Evolutionary conservation across 768 basidiomycete species (phyloP), one percentile per base, ranked within the genome.

Genomic region (Tulasnella calospora): DNA sequence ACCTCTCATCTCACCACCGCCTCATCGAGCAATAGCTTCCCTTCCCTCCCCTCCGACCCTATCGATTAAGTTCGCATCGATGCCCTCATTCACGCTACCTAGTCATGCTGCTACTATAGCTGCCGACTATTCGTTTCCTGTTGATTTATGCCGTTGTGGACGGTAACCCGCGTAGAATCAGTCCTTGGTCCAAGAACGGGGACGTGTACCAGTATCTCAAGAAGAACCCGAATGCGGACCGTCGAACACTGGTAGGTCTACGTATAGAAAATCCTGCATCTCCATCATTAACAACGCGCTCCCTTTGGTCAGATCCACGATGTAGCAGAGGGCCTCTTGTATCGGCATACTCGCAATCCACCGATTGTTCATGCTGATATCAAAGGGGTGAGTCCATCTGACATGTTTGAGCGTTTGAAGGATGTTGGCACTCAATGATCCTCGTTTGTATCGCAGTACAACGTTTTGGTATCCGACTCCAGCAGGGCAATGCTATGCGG

Each of bases 311-410:
- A 71, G 71, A 44, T 71, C 19, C 36, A 40, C 19, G 36, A 71
- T 17, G 71, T 71, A 71, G 30, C 71, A n/a, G 71, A 71, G 17
- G 71, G 71, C 15, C 35, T 71, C 12, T n/a, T 71, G 35, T 36
- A 71, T n/a, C 35, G 38, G 36, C 41, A 71, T 35, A 71, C 71
- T 2, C 71, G 71, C 4, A 35, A 71, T 9, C 71, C 71, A 12
- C 71, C 71, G 0, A 71, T 71, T 17, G 41, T 71, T 44, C 71
- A 71, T 36, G 36, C 71, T 12, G 71, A 71, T 19, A 36, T 71
- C 71, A 71, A 71, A 71, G 71, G 36, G 36, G 71, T 71, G 33
- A 71, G 71, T n/a, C n/a, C 21, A 13, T n/a, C n/a, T n/a, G n/a
- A n/a, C n/a, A n/a, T n/a, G 12, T 27, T n/a, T 30, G 21, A 69